Evolutionary conservation across 306 rosid species (phyloP).

Genomic region (Begonia fuchsioides): DNA sequence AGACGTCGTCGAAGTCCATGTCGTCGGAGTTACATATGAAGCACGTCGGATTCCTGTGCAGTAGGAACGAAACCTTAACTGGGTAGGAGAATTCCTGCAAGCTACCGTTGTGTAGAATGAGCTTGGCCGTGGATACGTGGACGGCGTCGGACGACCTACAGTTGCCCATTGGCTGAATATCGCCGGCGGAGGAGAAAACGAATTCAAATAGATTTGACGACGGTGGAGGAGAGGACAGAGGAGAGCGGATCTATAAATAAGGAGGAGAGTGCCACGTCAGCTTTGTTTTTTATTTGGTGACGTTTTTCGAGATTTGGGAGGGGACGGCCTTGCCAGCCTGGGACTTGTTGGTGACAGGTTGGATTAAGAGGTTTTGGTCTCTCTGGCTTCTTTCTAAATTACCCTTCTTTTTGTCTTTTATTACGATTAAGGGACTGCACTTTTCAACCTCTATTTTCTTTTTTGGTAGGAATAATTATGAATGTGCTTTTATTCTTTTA

Average conservation of each 20-base stretch:
- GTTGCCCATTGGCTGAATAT: conserved; percentile 41
- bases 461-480: too few relatives aligned
- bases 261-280: conserved; percentile 8
- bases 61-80: conserved; percentile 49
- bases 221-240: background rate
- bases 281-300: conserved; percentile 4
- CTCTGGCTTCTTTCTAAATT: conserved; percentile 1
- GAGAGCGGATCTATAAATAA: too few relatives aligned
- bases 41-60: conserved; percentile 45
- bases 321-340: conserved; percentile 12
- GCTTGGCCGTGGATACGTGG: conserved; percentile 55
- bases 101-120: conserved; percentile 56
- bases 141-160: conserved; percentile 58
- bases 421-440: background rate
- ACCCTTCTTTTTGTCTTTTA: conserved; percentile 4
- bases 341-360: conserved; percentile 14
- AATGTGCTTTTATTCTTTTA: too few relatives aligned
- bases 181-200: background rate
- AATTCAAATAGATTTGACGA: background rate
- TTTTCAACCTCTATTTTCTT: too few relatives aligned
- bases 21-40: conserved; percentile 88
- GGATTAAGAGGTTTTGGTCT: conserved; percentile 5
- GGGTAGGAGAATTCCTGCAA: conserved; percentile 58
- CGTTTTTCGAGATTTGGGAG: background rate
- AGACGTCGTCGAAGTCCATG: conserved; percentile 68